A percentile compares a stretch with the other conserved stretches of the same genome.
Evolutionary conservation across 2,329 filamentous ascomycete species (phyloP).

Genomic region (Sclerotinia subarctica): DNA sequence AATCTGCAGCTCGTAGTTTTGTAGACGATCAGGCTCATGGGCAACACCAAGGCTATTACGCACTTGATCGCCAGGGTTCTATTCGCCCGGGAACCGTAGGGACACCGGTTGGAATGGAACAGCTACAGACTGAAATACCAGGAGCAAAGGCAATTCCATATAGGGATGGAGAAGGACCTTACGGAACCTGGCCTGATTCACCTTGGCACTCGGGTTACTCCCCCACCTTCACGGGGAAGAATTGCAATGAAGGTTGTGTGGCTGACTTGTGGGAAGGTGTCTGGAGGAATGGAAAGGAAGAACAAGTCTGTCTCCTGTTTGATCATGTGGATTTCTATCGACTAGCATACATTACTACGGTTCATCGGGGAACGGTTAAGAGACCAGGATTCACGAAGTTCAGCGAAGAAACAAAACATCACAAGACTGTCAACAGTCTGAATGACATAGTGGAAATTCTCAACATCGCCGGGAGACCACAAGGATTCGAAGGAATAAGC

Average conservation of each 20-base stretch:
- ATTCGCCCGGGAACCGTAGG: not conserved
- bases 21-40: not conserved
- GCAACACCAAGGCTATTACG: no score
- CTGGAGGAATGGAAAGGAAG: not conserved
- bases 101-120: not conserved
- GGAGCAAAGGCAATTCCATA: not conserved
- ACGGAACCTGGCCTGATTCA: not conserved
- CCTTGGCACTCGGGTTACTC: not conserved
- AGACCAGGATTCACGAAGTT: not conserved
- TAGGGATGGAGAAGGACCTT: not conserved
- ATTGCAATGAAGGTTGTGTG: not conserved
- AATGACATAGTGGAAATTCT: not conserved
- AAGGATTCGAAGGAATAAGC: not conserved
- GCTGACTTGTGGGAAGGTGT: not conserved
- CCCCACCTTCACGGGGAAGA: not conserved
- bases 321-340: slow-evolving; percentile 6
- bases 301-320: not conserved
- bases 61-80: not conserved
- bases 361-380: not conserved
- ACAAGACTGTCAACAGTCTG: not conserved
- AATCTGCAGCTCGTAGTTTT: not conserved
- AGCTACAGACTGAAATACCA: not conserved
- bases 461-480: not conserved
- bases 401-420: no score
- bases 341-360: slow-evolving; percentile 1